Conservation (phyloP, 108 stramenopile species). For the Nitzschia palea region DNA sequence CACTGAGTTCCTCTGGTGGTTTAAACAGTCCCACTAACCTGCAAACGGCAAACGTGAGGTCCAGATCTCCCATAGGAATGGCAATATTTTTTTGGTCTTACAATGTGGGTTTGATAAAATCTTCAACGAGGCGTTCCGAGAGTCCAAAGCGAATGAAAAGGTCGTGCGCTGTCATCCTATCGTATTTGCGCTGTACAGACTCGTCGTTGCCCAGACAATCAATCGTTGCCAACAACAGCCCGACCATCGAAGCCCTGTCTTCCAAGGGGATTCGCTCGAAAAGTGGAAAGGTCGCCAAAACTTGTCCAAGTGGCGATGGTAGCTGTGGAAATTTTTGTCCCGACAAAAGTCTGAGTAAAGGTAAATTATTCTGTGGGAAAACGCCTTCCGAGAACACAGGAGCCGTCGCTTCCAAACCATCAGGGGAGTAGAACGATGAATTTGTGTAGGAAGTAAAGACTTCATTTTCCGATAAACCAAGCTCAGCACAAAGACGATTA, state of each 20-base stretch:
- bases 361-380: conserved; percentile 34
- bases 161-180: conserved; percentile 94
- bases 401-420: conserved; percentile 91
- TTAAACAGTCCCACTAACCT: conserved; percentile 72
- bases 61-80: conserved; percentile 6
- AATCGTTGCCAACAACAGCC: conserved; percentile 83
- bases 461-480: conserved; percentile 65
- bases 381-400: conserved; percentile 77
- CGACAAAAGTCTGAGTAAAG: conserved; percentile 29
- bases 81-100: conserved; percentile 47
- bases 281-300: conserved; percentile 84
- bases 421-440: conserved; percentile 90
- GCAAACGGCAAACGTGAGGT: not conserved
- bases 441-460: conserved; percentile 90
- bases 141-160: conserved; percentile 72
- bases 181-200: conserved; percentile 65
- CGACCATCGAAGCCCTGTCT: conserved; percentile 89
- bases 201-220: conserved; percentile 81
- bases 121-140: conserved; percentile 76
- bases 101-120: conserved; percentile 85
- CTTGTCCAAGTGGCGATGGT: conserved; percentile 90
- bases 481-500: conserved; percentile 65
- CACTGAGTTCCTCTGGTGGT: conserved; percentile 91
- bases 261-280: conserved; percentile 88
- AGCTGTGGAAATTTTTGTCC: conserved; percentile 61